A percentile compares a stretch with the other conserved stretches of the same genome.
phyloP scores from a whole-genome alignment of 192 early-diverging fungal genomes.

The Podila verticillata region DNA sequence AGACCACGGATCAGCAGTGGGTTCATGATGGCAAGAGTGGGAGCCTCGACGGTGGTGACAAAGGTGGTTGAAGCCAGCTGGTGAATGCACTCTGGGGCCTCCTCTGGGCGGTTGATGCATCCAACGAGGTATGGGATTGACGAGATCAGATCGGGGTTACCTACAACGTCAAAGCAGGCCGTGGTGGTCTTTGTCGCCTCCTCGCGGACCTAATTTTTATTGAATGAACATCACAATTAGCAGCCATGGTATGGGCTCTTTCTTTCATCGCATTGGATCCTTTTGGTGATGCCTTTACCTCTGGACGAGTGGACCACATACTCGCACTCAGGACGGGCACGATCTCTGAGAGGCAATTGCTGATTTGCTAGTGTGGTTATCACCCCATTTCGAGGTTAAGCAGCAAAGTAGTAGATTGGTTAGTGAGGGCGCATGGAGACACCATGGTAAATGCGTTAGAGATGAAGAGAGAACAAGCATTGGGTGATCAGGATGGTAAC shows the following conservation, averaged over 20 bases:
- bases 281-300: conserved; percentile 56
- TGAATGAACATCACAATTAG: not conserved
- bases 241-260: not conserved
- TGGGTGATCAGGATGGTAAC: not conserved
- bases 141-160: conserved; percentile 77
- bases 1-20: conserved; percentile 73
- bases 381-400: not conserved
- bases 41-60: conserved; percentile 74
- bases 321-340: conserved; percentile 74
- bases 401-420: not conserved
- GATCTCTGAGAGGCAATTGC: conserved; percentile 61
- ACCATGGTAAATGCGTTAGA: not conserved
- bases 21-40: conserved; percentile 81
- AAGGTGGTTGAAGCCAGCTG: conserved; percentile 81
- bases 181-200: conserved; percentile 70
- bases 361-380: conserved; percentile 35
- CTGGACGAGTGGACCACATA: conserved; percentile 83
- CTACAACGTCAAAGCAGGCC: conserved; percentile 69
- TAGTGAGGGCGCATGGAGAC: not conserved
- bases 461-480: not conserved
- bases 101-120: conserved; percentile 77
- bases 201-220: conserved; percentile 27
- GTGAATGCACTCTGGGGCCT: conserved; percentile 79
- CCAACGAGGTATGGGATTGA: conserved; percentile 75
- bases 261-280: not conserved